phyloP scores from a whole-genome alignment of 2,329 filamentous ascomycete species.

The Arachnomyces sp. region DNA sequence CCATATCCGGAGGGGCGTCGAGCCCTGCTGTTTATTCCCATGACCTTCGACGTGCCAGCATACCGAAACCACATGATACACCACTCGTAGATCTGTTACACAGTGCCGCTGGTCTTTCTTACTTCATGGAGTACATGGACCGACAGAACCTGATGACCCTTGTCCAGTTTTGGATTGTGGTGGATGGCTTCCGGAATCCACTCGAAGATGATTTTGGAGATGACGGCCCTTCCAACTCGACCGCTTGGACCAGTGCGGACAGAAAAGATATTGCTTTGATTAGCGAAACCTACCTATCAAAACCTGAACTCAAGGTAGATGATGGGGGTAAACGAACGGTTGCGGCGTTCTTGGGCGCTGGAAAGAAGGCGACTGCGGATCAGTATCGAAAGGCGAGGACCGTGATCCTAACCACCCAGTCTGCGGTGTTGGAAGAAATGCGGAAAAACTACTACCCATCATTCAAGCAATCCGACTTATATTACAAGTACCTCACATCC shows the following conservation, averaged over 20 bases:
- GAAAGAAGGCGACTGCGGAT: constrained; percentile 62
- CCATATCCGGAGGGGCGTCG: constrained; percentile 46
- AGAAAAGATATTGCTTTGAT: constrained; percentile 84
- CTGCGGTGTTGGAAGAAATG: constrained; percentile 74
- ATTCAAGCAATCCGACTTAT: constrained; percentile 89
- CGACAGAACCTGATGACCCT: constrained; percentile 75
- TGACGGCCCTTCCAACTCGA: constrained; percentile 52
- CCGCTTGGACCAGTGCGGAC: constrained; percentile 74
- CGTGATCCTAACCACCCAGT: constrained; percentile 74
- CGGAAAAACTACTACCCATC: constrained; percentile 68
- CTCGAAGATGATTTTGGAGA: constrained; percentile 78
- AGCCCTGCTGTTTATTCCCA: constrained; percentile 15
- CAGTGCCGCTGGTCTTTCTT: constrained; percentile 82
- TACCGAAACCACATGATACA: constrained; percentile 64
- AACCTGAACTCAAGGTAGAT: constrained; percentile 70
- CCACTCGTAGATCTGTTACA: constrained; percentile 79
- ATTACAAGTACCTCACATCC: constrained; percentile 89
- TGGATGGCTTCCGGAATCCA: constrained; percentile 91
- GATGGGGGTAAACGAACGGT: constrained; percentile 62
- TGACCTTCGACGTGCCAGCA: constrained; percentile 25
- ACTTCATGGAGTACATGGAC: constrained; percentile 99
- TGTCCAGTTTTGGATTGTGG: constrained; percentile 97
- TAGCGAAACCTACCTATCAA: constrained; percentile 77
- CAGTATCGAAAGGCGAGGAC: constrained; percentile 79
- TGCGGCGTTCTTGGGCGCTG: constrained; percentile 67